These are phyloP conservation scores for Heimioporus sp. DNA, from an alignment of 768 basidiomycete species.

Conservation along the genomic window DNA sequence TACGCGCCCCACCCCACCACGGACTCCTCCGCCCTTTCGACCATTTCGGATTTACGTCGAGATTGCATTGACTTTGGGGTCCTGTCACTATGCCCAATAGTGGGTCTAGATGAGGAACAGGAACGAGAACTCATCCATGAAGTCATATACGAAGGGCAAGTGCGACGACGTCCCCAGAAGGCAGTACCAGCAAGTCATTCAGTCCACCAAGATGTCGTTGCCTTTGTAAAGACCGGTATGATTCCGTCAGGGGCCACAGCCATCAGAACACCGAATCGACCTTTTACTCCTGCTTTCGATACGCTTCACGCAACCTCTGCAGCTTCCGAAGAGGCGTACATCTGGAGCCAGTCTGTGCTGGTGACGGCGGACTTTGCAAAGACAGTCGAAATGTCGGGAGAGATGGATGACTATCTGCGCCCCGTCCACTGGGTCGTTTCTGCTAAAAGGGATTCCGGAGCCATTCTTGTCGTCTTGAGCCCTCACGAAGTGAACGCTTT, in stretches of 20 bases:
- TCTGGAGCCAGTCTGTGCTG: constrained; percentile 16
- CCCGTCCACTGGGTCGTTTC: constrained; percentile 45
- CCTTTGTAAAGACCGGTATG: constrained; percentile 25
- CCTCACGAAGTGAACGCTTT: constrained; percentile 38
- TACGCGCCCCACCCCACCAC: constrained; percentile 20
- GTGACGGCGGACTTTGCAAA: constrained; percentile 16
- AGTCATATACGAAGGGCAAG: background rate
- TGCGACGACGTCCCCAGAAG: constrained; percentile 24
- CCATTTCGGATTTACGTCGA: background rate
- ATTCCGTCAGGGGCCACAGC: constrained; percentile 5
- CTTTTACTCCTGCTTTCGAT: constrained; percentile 20
- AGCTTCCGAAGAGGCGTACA: constrained; percentile 12
- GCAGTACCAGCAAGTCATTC: constrained; percentile 20
- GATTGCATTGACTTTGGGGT: background rate
- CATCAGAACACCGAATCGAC: background rate
- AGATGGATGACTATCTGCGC: constrained; percentile 33
- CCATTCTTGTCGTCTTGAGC: constrained; percentile 38
- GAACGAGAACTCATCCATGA: background rate
- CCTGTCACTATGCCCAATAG: background rate
- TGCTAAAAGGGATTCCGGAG: constrained; percentile 30
- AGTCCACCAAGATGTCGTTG: background rate
- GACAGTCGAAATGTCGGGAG: constrained; percentile 8
- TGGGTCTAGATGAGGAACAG: background rate
- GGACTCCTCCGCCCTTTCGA: constrained; percentile 14
- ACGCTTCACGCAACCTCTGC: constrained; percentile 8